These are phyloP conservation scores for Chaetomium fimeti DNA, from an alignment of 495 filamentous ascomycete genomes.

Conservation along the genomic window DNA sequence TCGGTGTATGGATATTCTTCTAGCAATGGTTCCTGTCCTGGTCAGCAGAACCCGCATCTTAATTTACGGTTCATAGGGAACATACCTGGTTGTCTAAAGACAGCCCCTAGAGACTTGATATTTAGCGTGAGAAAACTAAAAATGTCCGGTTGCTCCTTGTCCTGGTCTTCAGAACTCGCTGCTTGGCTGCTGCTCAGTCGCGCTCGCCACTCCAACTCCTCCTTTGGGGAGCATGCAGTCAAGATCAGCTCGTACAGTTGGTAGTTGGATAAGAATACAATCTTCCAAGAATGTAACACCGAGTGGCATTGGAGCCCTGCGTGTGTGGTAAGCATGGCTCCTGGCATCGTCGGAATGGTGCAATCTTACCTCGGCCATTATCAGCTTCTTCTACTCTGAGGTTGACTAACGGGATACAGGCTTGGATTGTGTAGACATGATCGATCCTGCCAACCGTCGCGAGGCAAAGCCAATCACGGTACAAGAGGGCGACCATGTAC, in stretches of 20 bases:
- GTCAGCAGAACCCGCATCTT: conserved; percentile 15
- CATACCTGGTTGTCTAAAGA: conserved; percentile 64
- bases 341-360: background rate
- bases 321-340: conserved; percentile 16
- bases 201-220: conserved; percentile 75
- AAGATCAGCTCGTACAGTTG: conserved; percentile 81
- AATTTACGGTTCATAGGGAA: background rate
- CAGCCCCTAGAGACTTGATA: conserved; percentile 69
- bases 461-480: conserved; percentile 75
- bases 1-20: conserved; percentile 78
- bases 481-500: conserved; percentile 87
- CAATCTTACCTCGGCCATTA: conserved; percentile 71
- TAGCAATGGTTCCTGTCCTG: conserved; percentile 60
- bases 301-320: conserved; percentile 82
- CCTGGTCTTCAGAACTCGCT: conserved; percentile 40
- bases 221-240: conserved; percentile 79
- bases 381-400: conserved; percentile 71
- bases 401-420: conserved; percentile 68
- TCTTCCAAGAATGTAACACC: conserved; percentile 86
- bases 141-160: conserved; percentile 47
- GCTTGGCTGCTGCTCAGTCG: conserved; percentile 45
- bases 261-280: conserved; percentile 77
- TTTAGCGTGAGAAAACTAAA: conserved; percentile 64
- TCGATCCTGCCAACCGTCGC: conserved; percentile 62
- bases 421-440: conserved; percentile 67